Percentiles rank a stretch among this genome's conserved stretches.
Conservation (phyloP, 2,329 filamentous ascomycete species). For the Tothia fuscella region DNA sequence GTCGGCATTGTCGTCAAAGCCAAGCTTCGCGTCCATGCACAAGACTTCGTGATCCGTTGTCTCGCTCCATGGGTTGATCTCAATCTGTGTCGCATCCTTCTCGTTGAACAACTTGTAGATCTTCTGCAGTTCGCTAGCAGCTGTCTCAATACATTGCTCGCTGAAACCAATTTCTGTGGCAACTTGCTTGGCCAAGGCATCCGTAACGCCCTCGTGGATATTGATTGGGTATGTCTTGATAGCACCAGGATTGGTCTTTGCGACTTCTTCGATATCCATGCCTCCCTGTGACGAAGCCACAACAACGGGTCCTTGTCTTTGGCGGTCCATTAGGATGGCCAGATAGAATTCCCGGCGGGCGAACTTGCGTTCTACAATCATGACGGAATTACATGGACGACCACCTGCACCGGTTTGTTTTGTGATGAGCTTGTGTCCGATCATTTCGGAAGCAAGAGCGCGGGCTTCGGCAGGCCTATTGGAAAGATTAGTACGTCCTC, state of each 20-base stretch:
- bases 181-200: conserved; percentile 85
- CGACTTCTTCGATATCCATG: conserved; percentile 98
- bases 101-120: conserved; percentile 98
- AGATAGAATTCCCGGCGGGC: conserved; percentile 98
- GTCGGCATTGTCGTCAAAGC: conserved; percentile 97
- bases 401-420: conserved; percentile 95
- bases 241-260: conserved; percentile 93
- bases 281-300: conserved; percentile 96
- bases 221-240: conserved; percentile 90
- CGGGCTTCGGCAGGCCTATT: conserved; percentile 70
- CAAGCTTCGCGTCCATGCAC: conserved; percentile 98
- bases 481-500: conserved; percentile 9
- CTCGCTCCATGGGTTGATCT: conserved; percentile 98
- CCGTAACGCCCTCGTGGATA: conserved; percentile 89
- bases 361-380: conserved; percentile 99
- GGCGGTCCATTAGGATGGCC: conserved; percentile 95
- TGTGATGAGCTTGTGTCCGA: conserved; percentile 98
- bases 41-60: conserved; percentile 96
- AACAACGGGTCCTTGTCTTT: conserved; percentile 81
- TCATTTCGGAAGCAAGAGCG: conserved; percentile 99
- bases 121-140: conserved; percentile 94
- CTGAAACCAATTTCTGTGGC: conserved; percentile 91
- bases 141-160: conserved; percentile 91
- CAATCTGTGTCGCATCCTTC: conserved; percentile 97
- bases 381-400: conserved; percentile 92